Evolutionary conservation across 768 basidiomycete species (phyloP).

Genomic region (Tephrocybe sp.): DNA sequence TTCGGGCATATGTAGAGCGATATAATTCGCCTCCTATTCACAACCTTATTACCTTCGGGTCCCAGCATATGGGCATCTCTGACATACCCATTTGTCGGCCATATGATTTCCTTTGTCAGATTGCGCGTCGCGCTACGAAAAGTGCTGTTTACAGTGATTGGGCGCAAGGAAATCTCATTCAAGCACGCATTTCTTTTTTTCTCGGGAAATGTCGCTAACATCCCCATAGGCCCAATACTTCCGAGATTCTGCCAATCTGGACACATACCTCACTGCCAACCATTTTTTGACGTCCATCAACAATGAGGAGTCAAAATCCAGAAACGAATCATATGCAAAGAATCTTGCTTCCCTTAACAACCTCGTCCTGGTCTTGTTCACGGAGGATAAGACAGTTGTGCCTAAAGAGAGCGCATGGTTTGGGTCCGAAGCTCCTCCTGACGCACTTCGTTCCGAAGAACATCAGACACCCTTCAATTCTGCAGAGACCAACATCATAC

Average conservation of each 20-base stretch:
- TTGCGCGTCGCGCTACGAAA: slow-evolving; percentile 61
- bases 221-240: slow-evolving; percentile 76
- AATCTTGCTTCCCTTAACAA: slow-evolving; percentile 63
- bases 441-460: slow-evolving; percentile 26
- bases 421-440: slow-evolving; percentile 60
- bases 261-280: slow-evolving; percentile 57
- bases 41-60: slow-evolving; percentile 86
- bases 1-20: slow-evolving; percentile 80
- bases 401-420: slow-evolving; percentile 90
- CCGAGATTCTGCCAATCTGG: slow-evolving; percentile 67
- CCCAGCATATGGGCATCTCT: slow-evolving; percentile 85
- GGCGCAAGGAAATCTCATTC: slow-evolving; percentile 76
- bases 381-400: slow-evolving; percentile 72
- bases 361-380: slow-evolving; percentile 74
- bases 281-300: slow-evolving; percentile 77
- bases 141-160: slow-evolving; percentile 70
- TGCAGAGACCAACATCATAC: slow-evolving; percentile 41
- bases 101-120: slow-evolving; percentile 68
- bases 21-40: slow-evolving; percentile 72
- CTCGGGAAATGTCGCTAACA: not conserved
- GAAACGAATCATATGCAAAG: slow-evolving; percentile 58
- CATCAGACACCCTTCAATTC: slow-evolving; percentile 14
- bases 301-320: slow-evolving; percentile 60
- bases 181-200: slow-evolving; percentile 39
- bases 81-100: slow-evolving; percentile 68